Base-by-base conservation (phyloP, 2,329 filamentous ascomycete genomes). In the Diaporthe velutina region DNA sequence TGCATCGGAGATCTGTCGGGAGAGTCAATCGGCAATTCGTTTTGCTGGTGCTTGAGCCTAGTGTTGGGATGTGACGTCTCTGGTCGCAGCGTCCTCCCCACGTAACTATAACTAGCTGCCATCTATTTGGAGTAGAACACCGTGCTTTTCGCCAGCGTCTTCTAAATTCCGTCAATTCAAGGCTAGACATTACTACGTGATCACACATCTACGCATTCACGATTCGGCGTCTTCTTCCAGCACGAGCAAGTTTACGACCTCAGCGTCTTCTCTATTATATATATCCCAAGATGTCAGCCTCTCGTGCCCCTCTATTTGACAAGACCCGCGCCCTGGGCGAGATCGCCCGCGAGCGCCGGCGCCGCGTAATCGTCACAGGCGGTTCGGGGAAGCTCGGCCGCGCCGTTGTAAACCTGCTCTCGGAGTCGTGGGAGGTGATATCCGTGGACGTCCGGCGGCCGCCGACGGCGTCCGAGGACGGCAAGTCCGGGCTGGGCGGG, bases 361-460 rank as follows among this genome's bases (percentile, higher is more conserved):
- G 42, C 42, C 70, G 74, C 42, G 74, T 75, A 25, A 64, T 75
- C 52, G 74, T 76, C 45, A 76, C 74, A 10, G 74, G 74, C 71
- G 74, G 74, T 38, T 74, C 71, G 9, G 74, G 74, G 0, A 76
- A 76, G 35, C 74, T 76, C 35, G 74, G 74, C 8, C 74, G 74
- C 54, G 64, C 74, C 17, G 71, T 73, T 15, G 74, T 76, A 30
- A 13, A 8, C 6, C 71, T 73, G 30, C 58, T 76, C 19, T 40
- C 71, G 4, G 45, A 40, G 42, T 45, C 61, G 17, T 75, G 71
- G 66, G 74, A 76, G 67, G 74, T 76, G 22, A 76, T 76, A 50
- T 74, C 71, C n/a, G 30, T 74, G 12, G 74, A 76, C 72, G 30
- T 76, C 12, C 40, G 71, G 38, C 74, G 74, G 28, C 74, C 74